Conservation (phyloP, 805 yeast genomes). For the Sugiyamaella boreocaroliniensis region DNA sequence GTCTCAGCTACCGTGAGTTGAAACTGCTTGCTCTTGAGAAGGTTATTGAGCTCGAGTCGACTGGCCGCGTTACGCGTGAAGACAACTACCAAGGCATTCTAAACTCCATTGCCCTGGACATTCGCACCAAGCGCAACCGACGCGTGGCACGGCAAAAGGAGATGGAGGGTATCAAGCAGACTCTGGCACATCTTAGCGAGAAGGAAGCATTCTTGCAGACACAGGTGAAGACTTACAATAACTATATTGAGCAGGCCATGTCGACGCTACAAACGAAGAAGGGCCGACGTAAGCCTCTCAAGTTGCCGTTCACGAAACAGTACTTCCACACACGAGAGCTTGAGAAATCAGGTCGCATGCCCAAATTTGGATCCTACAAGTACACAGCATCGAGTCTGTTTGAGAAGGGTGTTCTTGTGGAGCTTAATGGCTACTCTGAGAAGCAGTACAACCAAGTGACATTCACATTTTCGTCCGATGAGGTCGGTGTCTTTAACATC, state of each 20-base stretch:
- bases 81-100: constrained; percentile 72
- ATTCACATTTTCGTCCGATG: constrained; percentile 69
- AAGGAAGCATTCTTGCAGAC: constrained; percentile 40
- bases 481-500: constrained; percentile 62
- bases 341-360: constrained; percentile 57
- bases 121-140: constrained; percentile 49
- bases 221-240: constrained; percentile 39
- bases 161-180: constrained; percentile 38
- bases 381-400: constrained; percentile 67
- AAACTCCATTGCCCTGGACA: constrained; percentile 79
- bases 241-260: constrained; percentile 46
- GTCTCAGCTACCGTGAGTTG: constrained; percentile 56
- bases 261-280: constrained; percentile 40
- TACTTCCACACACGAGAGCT: constrained; percentile 68
- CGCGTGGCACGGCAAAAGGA: constrained; percentile 43
- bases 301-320: constrained; percentile 59
- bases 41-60: constrained; percentile 64
- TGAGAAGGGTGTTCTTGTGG: constrained; percentile 63
- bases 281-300: constrained; percentile 25
- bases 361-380: constrained; percentile 70
- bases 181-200: constrained; percentile 40
- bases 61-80: constrained; percentile 56
- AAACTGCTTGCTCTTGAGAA: constrained; percentile 70
- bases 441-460: constrained; percentile 57
- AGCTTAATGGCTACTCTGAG: constrained; percentile 46